phyloP scores from a whole-genome alignment of 2,329 filamentous ascomycete genomes.

The Cytospora piceae region DNA sequence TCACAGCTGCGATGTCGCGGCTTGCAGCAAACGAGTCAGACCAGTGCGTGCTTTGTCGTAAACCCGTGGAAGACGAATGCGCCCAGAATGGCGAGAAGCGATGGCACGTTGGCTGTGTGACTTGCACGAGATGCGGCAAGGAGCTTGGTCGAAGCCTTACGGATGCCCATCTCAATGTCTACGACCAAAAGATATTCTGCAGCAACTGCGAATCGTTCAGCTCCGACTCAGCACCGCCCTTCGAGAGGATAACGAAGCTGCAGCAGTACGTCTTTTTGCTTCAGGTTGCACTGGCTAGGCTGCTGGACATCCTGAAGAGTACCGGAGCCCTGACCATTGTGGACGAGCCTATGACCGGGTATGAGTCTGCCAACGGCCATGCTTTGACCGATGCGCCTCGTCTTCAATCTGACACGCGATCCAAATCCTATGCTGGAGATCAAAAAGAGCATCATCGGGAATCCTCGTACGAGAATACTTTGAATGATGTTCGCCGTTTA shows the following conservation, averaged over 20 bases:
- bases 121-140: conserved; percentile 66
- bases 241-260: conserved; percentile 80
- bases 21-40: conserved; percentile 80
- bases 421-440: conserved; percentile 72
- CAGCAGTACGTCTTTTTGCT: conserved; percentile 95
- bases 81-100: conserved; percentile 73
- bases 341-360: conserved; percentile 70
- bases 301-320: conserved; percentile 83
- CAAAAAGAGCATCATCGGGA: conserved; percentile 62
- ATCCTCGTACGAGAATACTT: conserved; percentile 90
- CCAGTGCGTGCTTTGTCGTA: conserved; percentile 78
- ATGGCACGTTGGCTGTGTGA: conserved; percentile 84
- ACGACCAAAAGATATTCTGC: conserved; percentile 73
- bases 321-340: conserved; percentile 80
- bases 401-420: conserved; percentile 68
- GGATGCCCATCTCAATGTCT: conserved; percentile 72
- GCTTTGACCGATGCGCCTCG: conserved; percentile 55
- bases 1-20: conserved; percentile 65
- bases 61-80: conserved; percentile 94
- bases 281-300: conserved; percentile 84
- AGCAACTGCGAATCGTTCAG: conserved; percentile 63
- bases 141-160: conserved; percentile 71
- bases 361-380: conserved; percentile 68
- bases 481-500: conserved; percentile 90
- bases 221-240: conserved; percentile 56